These are phyloP conservation scores for Chondrus crispus DNA, from an alignment of 23 red algal genomes.

Conservation along the genomic window DNA sequence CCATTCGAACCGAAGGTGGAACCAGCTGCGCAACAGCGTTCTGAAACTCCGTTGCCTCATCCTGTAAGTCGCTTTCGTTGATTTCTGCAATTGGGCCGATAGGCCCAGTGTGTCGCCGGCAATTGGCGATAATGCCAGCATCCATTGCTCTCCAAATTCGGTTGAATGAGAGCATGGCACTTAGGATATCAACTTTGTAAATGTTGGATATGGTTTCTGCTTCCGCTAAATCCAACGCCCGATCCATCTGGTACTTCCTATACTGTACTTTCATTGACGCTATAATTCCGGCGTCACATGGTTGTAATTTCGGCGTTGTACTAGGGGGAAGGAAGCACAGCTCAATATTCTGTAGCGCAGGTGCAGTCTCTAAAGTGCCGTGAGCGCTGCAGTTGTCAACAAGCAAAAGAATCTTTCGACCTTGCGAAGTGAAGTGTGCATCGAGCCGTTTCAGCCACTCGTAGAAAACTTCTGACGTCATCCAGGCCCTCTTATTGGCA, in stretches of 20 bases:
- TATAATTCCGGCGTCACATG: background rate
- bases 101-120: background rate
- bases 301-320: background rate
- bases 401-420: background rate
- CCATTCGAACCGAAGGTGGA: too few relatives aligned
- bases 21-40: too few relatives aligned
- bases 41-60: too few relatives aligned
- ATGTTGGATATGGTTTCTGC: too few relatives aligned
- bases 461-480: background rate
- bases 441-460: background rate
- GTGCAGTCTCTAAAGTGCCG: background rate
- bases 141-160: background rate
- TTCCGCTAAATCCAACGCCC: background rate
- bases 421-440: background rate
- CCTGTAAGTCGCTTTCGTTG: too few relatives aligned
- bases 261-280: background rate
- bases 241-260: background rate
- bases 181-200: background rate
- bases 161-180: background rate
- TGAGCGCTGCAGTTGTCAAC: background rate
- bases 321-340: background rate
- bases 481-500: background rate
- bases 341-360: background rate
- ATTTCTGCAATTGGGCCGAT: too few relatives aligned
- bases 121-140: background rate